Base-by-base conservation (phyloP, 495 filamentous ascomycete species). In the Cercophora scortea region DNA sequence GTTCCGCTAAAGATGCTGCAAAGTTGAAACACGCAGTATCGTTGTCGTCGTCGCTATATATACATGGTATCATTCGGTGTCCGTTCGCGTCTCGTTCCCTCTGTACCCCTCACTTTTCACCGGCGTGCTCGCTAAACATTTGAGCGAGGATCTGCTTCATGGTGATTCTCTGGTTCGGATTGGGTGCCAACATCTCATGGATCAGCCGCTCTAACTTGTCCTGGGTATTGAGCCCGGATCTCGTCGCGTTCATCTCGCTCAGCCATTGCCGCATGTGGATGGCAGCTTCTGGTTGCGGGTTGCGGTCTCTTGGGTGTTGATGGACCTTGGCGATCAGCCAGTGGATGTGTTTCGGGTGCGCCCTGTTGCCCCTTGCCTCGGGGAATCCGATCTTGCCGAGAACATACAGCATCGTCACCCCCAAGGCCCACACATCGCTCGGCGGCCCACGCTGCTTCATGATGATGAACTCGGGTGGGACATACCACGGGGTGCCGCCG, bases 381-480 rank as follows among this genome's bases (percentile, higher is more conserved):
- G 74, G 74, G 57, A 74, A 76, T 0, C 66, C 47, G 33, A 76
- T 70, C 61, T 71, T 71, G 32, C 67, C 67, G 50, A 76, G 48
- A 10, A 74, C 71, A 45, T 77, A 77, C 32, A 77, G 58, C 73
- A 76, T 76, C 6, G 69, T 72, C 18, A 77, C 67, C 25, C 74
- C 74, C 40, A 77, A 61, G 1, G 74, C 74, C 73, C 73, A 77
- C 3, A 76, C 73, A 50, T 77, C 74, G 44, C 71, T 73, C 17
- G 70, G 61, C 0, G 69, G 48, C 3, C 72, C 73, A n/a, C 74
- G 70, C 33, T 71, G 61, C 61, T 73, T 72, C 39, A 70, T 58
- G 18, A 64, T 68, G 33, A 77, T 72, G 56, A 73, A 77, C 53
- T 77, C 74, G 13, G 74, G 74, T 1, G 74, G 74, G 8, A 77